Conservation (phyloP, 306 rosid genomes). For the Glycine tomentella region DNA sequence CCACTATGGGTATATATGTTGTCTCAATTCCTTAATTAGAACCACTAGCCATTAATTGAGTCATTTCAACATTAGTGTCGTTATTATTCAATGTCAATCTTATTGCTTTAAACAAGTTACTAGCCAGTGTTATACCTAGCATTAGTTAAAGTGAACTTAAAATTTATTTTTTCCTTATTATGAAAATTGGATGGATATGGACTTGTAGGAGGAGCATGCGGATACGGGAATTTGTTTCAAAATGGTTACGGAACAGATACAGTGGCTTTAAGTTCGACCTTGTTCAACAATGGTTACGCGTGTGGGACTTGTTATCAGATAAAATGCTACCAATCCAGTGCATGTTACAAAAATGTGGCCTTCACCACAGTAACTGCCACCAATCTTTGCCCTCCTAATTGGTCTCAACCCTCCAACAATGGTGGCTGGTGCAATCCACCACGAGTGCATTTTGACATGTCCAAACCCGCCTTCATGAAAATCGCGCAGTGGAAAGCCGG, state of each 20-base stretch:
- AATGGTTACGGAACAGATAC: constrained; percentile 88
- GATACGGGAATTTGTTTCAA: constrained; percentile 79
- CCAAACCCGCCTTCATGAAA: constrained; percentile 93
- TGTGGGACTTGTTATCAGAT: constrained; percentile 87
- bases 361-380: constrained; percentile 85
- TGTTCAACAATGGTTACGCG: constrained; percentile 85
- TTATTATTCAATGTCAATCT: too few relatives aligned
- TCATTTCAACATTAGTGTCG: too few relatives aligned
- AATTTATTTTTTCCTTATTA: not conserved
- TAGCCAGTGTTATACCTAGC: too few relatives aligned
- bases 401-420: constrained; percentile 69
- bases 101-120: too few relatives aligned
- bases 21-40: not conserved
- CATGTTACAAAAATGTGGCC: constrained; percentile 53
- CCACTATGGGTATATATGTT: constrained; percentile 70
- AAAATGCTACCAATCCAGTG: constrained; percentile 67
- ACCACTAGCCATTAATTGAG: too few relatives aligned
- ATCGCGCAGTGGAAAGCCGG: constrained; percentile 82
- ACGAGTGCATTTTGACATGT: constrained; percentile 83
- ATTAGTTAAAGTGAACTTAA: not conserved
- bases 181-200: not conserved
- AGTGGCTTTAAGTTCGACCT: constrained; percentile 75
- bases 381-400: constrained; percentile 89
- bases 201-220: constrained; percentile 84
- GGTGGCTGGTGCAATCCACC: constrained; percentile 99